phyloP scores from a whole-genome alignment of 345 rosid genomes.

The Lepidium aucheri region DNA sequence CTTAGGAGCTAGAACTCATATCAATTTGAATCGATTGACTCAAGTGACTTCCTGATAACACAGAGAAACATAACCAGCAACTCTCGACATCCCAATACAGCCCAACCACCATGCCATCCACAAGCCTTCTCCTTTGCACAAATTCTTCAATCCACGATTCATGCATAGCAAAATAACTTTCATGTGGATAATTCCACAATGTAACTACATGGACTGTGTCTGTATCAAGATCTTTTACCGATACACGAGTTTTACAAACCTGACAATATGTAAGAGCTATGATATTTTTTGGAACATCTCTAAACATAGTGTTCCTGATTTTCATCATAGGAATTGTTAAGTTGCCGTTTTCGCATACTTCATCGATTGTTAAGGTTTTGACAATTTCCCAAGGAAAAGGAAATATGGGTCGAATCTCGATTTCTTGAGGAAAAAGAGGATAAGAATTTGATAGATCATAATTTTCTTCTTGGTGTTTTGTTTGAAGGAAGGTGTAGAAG shows the following conservation, averaged over 20 bases:
- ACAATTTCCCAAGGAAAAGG: neutral
- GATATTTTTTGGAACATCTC: neutral
- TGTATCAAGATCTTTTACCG: slow-evolving; percentile 10
- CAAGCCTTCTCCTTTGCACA: slow-evolving; percentile 10
- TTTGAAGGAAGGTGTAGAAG: slow-evolving; percentile 5
- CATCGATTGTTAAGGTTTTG: neutral
- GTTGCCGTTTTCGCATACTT: neutral
- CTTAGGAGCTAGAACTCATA: neutral
- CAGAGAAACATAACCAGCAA: neutral
- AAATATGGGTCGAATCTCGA: slow-evolving; percentile 14
- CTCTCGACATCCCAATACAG: neutral
- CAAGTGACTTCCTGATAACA: neutral
- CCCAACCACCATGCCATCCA: slow-evolving; percentile 11
- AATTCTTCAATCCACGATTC: slow-evolving; percentile 17
- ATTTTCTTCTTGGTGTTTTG: slow-evolving; percentile 13
- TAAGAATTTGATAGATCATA: neutral
- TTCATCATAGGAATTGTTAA: neutral
- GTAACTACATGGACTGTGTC: neutral
- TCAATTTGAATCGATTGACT: neutral
- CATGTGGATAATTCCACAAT: neutral
- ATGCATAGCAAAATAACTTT: neutral
- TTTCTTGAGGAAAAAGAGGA: neutral
- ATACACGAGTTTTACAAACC: neutral
- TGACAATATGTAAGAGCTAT: neutral
- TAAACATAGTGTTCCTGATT: neutral